Conservation (phyloP, 371 early-diverging fungal species). For the Smittium mucronatum region DNA sequence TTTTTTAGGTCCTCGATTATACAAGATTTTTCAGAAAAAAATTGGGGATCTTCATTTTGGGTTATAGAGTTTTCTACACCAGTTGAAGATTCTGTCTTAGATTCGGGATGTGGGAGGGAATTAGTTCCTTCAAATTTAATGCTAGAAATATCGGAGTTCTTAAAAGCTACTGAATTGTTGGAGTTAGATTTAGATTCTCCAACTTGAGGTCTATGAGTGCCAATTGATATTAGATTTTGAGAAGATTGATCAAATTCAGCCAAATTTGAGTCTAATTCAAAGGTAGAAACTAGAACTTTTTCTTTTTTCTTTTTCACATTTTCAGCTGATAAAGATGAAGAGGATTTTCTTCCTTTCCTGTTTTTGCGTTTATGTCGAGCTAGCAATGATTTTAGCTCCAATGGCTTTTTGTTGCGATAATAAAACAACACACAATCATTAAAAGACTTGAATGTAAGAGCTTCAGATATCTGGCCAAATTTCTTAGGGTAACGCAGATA, state of each 20-base stretch:
- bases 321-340: slow-evolving; percentile 17
- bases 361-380: slow-evolving; percentile 17
- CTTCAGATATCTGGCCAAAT: slow-evolving; percentile 72
- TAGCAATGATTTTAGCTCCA: slow-evolving; percentile 62
- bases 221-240: not conserved
- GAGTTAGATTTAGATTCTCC: not conserved
- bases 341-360: slow-evolving; percentile 1
- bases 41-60: not conserved
- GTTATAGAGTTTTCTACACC: not conserved
- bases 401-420: slow-evolving; percentile 74
- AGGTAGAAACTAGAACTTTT: not conserved
- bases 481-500: slow-evolving; percentile 77
- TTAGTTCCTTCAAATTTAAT: not conserved
- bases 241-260: not conserved
- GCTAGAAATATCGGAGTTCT: not conserved
- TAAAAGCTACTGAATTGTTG: not conserved
- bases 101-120: not conserved
- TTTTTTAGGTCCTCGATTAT: not conserved
- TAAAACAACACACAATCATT: slow-evolving; percentile 80
- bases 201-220: not conserved
- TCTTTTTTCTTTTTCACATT: slow-evolving; percentile 23
- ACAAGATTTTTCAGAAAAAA: too few relatives aligned
- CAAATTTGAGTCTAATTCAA: not conserved
- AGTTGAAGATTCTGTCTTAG: not conserved
- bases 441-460: slow-evolving; percentile 61